Conservation (phyloP, 2,329 filamentous ascomycete genomes). For the Stachybotrys echinatus region DNA sequence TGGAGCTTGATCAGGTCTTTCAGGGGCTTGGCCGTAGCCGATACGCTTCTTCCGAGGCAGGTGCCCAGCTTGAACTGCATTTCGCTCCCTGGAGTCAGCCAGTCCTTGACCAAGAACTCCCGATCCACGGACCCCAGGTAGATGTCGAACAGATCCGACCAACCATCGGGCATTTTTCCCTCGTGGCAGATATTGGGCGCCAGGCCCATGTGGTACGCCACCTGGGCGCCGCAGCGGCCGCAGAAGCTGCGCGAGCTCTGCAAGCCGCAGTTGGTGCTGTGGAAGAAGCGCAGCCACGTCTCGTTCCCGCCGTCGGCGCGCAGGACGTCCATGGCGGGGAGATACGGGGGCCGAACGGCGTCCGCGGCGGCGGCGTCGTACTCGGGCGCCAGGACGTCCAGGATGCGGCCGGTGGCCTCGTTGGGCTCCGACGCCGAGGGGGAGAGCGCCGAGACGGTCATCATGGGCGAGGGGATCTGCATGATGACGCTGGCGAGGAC, state of each 20-base stretch:
- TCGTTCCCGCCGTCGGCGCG: constrained; percentile 6
- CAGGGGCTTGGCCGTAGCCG: constrained; percentile 10
- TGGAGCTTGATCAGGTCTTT: constrained; percentile 9
- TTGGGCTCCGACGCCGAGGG: constrained; percentile 4
- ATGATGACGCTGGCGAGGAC: constrained; percentile 5
- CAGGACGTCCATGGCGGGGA: constrained; percentile 12
- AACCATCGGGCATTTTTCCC: constrained; percentile 10
- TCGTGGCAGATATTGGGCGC: constrained; percentile 7
- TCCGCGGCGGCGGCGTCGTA: constrained; percentile 10
- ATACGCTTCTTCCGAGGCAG: constrained; percentile 11
- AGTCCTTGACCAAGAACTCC: constrained; percentile 12
- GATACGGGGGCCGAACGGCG: constrained; percentile 10
- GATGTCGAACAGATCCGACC: constrained; percentile 13
- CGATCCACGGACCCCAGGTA: constrained; percentile 13
- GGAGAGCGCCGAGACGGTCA: constrained; percentile 14
- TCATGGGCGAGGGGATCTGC: constrained; percentile 10
- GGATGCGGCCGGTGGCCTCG: constrained; percentile 10
- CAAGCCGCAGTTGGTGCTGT: constrained; percentile 9
- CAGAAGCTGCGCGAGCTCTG: constrained; percentile 17
- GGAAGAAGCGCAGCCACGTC: constrained; percentile 19
- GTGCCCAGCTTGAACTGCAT: constrained; percentile 12
- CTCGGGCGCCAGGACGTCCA: constrained; percentile 9
- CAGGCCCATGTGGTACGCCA: constrained; percentile 13
- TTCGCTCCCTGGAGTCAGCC: constrained; percentile 11
- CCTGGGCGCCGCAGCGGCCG: constrained; percentile 14